These are phyloP conservation scores for Rhodofomes roseus DNA, from an alignment of 1,284 basidiomycete genomes.

Conservation along the genomic window DNA sequence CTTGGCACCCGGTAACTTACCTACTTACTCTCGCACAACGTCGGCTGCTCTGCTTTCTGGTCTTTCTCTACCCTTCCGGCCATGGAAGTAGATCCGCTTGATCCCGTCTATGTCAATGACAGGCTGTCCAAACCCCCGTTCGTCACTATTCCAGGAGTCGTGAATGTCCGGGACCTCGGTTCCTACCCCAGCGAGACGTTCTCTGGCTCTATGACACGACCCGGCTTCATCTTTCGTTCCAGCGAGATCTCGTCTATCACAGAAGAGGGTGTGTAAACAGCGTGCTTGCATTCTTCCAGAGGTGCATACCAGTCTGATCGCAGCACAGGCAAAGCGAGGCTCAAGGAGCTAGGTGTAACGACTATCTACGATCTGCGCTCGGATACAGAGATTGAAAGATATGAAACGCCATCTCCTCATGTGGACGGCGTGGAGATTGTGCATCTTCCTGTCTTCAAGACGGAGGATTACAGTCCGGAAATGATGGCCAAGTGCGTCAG, in stretches of 20 bases:
- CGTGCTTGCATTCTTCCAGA: background rate
- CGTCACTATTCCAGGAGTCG: slow-evolving; percentile 61
- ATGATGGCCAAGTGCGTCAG: slow-evolving; percentile 74
- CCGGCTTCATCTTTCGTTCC: slow-evolving; percentile 55
- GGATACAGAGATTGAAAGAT: slow-evolving; percentile 72
- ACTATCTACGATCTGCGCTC: slow-evolving; percentile 73
- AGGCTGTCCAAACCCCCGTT: slow-evolving; percentile 66
- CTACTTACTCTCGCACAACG: background rate
- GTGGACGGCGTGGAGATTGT: slow-evolving; percentile 60
- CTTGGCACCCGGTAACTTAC: background rate
- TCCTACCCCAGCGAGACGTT: slow-evolving; percentile 44
- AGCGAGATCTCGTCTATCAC: slow-evolving; percentile 69
- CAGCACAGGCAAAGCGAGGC: slow-evolving; percentile 47
- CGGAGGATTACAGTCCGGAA: slow-evolving; percentile 76
- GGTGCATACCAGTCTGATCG: background rate
- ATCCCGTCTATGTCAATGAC: slow-evolving; percentile 57
- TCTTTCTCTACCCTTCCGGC: background rate
- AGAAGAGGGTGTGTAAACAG: slow-evolving; percentile 45
- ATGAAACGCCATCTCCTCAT: slow-evolving; percentile 55
- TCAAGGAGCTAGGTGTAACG: slow-evolving; percentile 58
- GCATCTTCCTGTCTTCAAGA: slow-evolving; percentile 63
- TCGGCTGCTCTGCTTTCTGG: background rate
- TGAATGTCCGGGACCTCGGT: slow-evolving; percentile 70
- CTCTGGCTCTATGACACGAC: slow-evolving; percentile 49
- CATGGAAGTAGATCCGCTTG: slow-evolving; percentile 53